These are phyloP conservation scores for Lophium mytilinum DNA, from an alignment of 495 filamentous ascomycete species.

Conservation along the genomic window DNA sequence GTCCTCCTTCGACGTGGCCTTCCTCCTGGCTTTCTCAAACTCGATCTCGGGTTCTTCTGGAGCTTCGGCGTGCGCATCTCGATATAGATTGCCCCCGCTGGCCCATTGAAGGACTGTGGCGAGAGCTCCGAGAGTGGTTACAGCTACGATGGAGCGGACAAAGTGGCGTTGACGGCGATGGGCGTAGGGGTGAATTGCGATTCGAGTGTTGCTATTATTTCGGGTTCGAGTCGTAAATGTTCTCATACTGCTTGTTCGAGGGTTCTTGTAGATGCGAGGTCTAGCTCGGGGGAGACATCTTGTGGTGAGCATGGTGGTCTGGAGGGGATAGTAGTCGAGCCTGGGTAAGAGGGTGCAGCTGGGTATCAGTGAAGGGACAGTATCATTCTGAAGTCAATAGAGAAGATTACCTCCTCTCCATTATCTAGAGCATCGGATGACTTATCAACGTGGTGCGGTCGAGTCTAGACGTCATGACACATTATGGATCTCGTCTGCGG, in stretches of 20 bases:
- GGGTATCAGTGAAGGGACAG: background rate
- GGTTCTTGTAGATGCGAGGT: background rate
- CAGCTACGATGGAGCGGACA: constrained; percentile 24
- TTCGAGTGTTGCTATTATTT: background rate
- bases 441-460: too few species aligned
- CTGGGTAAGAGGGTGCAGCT: background rate
- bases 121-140: constrained; percentile 20
- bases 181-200: constrained; percentile 22
- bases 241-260: constrained; percentile 9
- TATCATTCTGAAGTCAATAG: background rate
- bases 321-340: background rate
- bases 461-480: too few species aligned
- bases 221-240: constrained; percentile 6
- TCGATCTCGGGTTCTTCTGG: constrained; percentile 40
- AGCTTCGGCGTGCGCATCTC: constrained; percentile 42
- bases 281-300: constrained; percentile 17
- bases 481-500: too few species aligned
- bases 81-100: constrained; percentile 15
- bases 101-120: constrained; percentile 26
- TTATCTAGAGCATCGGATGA: too few species aligned
- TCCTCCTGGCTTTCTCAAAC: constrained; percentile 51
- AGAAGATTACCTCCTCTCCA: too few species aligned
- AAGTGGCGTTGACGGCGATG: constrained; percentile 31
- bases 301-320: constrained; percentile 14
- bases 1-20: constrained; percentile 51